A percentile compares a stretch with the other conserved stretches of the same genome.
These are phyloP conservation scores for Globisporangium takayamanum DNA, from an alignment of 352 stramenopile species.

Conservation along the genomic window DNA sequence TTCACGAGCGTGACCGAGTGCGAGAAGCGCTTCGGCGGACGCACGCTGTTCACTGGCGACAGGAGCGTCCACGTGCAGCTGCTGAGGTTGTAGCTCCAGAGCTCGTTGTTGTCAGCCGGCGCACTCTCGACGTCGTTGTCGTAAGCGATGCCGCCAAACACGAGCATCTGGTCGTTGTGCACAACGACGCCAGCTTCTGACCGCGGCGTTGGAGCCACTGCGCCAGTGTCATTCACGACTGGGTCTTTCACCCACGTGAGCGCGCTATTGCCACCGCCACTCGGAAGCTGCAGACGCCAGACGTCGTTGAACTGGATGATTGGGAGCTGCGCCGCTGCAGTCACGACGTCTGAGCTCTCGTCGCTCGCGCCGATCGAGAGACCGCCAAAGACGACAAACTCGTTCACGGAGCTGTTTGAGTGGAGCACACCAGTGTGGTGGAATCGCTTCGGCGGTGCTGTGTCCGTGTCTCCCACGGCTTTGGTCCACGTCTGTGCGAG, in stretches of 20 bases:
- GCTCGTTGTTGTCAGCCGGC: constrained; percentile 44
- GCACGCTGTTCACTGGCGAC: constrained; percentile 11
- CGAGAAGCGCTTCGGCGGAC: constrained; percentile 48
- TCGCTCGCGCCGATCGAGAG: constrained; percentile 25
- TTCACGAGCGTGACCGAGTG: constrained; percentile 41
- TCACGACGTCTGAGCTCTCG: neutral
- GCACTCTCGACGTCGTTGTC: constrained; percentile 28
- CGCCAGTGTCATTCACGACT: constrained; percentile 2
- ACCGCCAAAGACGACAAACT: constrained; percentile 50
- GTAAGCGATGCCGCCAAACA: constrained; percentile 72
- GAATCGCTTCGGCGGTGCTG: constrained; percentile 30
- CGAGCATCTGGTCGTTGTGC: constrained; percentile 39
- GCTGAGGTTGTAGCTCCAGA: constrained; percentile 57
- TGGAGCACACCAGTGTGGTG: constrained; percentile 36
- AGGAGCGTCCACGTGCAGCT: constrained; percentile 36
- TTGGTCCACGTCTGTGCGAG: constrained; percentile 25
- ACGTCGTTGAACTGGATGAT: constrained; percentile 50
- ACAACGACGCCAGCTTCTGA: constrained; percentile 49
- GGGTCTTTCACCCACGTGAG: constrained; percentile 36
- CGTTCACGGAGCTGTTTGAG: constrained; percentile 29
- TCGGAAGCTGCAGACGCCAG: constrained; percentile 35
- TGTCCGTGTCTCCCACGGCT: constrained; percentile 13
- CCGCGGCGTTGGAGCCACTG: constrained; percentile 20
- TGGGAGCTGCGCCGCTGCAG: constrained; percentile 10
- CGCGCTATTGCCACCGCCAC: neutral